Percentiles rank a stretch among this genome's conserved stretches.
phyloP scores from a whole-genome alignment of 2,329 filamentous ascomycete genomes.

The Mollisia scopiformis region DNA sequence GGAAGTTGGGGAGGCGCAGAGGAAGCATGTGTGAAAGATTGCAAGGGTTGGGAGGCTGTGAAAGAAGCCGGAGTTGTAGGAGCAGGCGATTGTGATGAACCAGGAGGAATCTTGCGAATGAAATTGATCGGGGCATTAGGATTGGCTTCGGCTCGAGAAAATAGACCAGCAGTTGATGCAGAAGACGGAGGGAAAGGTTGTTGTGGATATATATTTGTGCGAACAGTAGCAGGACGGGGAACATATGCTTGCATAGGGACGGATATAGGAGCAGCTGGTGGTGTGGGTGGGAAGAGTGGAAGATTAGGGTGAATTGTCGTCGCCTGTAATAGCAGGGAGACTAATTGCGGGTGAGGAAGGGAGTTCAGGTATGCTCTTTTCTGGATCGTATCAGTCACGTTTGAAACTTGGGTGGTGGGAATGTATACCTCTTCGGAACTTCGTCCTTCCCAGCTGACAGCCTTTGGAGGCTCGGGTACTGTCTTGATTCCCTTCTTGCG shows the following conservation, averaged over 20 bases:
- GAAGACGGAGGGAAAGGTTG: slow-evolving; percentile 37
- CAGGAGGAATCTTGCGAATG: slow-evolving; percentile 40
- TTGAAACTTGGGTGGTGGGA: background rate
- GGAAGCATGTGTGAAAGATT: slow-evolving; percentile 22
- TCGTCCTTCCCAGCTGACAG: slow-evolving; percentile 36
- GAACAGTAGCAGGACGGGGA: slow-evolving; percentile 11
- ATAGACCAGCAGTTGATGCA: slow-evolving; percentile 36
- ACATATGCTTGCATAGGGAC: slow-evolving; percentile 18
- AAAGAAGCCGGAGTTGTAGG: slow-evolving; percentile 63
- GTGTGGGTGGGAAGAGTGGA: slow-evolving; percentile 59
- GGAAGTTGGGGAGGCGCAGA: slow-evolving; percentile 29
- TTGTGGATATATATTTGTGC: slow-evolving; percentile 27
- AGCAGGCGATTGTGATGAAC: slow-evolving; percentile 42
- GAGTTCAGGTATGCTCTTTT: slow-evolving; percentile 65
- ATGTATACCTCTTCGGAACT: slow-evolving; percentile 43
- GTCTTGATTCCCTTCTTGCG: slow-evolving; percentile 50
- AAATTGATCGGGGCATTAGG: slow-evolving; percentile 42
- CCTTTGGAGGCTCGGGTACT: slow-evolving; percentile 31
- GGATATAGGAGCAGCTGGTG: slow-evolving; percentile 15
- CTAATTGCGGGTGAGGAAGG: slow-evolving; percentile 62
- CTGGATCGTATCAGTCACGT: slow-evolving; percentile 40
- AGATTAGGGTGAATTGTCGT: slow-evolving; percentile 65
- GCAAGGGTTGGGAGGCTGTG: slow-evolving; percentile 24
- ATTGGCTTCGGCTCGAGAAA: slow-evolving; percentile 41
- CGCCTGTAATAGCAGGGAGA: slow-evolving; percentile 66